Evolutionary conservation across 1,284 basidiomycete species (phyloP).

Genomic region (Cryptococcus hybrid): DNA sequence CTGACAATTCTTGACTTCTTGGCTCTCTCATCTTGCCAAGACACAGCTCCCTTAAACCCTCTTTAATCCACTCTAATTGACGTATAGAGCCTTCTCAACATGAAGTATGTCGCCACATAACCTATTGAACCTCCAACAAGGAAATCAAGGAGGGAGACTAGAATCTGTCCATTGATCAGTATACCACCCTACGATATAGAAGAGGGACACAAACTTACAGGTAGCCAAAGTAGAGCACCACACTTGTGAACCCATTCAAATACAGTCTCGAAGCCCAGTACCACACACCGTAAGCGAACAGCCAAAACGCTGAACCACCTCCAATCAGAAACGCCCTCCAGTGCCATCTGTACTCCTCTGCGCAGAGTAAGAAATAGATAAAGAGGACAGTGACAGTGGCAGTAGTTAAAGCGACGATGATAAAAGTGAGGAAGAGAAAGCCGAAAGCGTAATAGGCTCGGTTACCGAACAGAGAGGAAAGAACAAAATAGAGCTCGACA

Average conservation of each 20-base stretch:
- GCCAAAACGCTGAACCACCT: constrained; percentile 90
- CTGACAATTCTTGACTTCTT: constrained; percentile 3
- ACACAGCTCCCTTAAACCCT: not conserved
- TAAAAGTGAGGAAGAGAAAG: constrained; percentile 85
- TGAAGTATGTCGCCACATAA: constrained; percentile 84
- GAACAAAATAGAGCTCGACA: constrained; percentile 91
- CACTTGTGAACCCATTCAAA: constrained; percentile 77
- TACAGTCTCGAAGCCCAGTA: constrained; percentile 87
- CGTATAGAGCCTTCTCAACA: constrained; percentile 73
- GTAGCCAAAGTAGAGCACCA: constrained; percentile 89
- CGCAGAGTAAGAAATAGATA: constrained; percentile 89
- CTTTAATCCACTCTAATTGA: constrained; percentile 56
- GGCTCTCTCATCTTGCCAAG: not conserved
- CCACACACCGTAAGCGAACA: constrained; percentile 66
- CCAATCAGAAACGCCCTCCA: constrained; percentile 92
- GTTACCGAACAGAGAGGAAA: constrained; percentile 91
- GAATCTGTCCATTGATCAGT: constrained; percentile 41
- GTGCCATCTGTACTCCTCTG: constrained; percentile 97
- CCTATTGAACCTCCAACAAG: constrained; percentile 83
- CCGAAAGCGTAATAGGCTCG: constrained; percentile 94
- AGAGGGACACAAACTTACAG: constrained; percentile 51
- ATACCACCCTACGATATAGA: not conserved
- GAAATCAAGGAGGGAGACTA: constrained; percentile 82
- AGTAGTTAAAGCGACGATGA: constrained; percentile 80
- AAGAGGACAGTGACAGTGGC: constrained; percentile 88